Conservation (phyloP, 2,329 filamentous ascomycete species). For the Laburnicola sp. region DNA sequence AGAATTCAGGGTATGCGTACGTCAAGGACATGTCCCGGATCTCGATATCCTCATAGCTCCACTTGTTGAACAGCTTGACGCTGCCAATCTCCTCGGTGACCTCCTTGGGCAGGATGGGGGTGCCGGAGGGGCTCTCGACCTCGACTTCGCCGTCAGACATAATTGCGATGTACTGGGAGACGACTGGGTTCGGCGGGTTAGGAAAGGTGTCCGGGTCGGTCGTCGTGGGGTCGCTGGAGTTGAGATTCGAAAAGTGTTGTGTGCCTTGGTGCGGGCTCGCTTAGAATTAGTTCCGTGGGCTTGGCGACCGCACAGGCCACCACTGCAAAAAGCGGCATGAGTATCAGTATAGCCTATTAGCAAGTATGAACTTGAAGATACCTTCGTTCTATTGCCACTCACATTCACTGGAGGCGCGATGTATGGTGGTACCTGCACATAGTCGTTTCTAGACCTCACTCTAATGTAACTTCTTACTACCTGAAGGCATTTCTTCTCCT, state of each 20-base stretch:
- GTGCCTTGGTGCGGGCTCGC: constrained; percentile 10
- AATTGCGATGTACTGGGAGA: constrained; percentile 33
- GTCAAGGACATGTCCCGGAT: constrained; percentile 99
- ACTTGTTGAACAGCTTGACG: constrained; percentile 98
- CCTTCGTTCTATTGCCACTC: too few relatives aligned
- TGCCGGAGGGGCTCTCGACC: constrained; percentile 76
- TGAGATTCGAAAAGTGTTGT: constrained; percentile 18
- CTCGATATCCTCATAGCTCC: constrained; percentile 98
- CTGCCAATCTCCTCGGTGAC: constrained; percentile 85
- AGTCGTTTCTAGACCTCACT: background rate
- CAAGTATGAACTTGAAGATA: too few relatives aligned
- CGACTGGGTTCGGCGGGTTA: constrained; percentile 29
- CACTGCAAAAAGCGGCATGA: background rate
- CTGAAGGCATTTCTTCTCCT: too few relatives aligned
- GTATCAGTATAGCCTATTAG: too few relatives aligned
- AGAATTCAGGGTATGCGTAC: constrained; percentile 62
- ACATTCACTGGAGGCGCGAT: too few relatives aligned
- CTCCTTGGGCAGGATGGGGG: constrained; percentile 88
- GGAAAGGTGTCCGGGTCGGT: constrained; percentile 28
- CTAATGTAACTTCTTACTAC: too few relatives aligned
- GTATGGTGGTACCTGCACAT: too few relatives aligned
- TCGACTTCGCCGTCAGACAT: constrained; percentile 99
- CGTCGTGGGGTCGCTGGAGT: constrained; percentile 35
- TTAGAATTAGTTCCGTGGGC: constrained; percentile 10
- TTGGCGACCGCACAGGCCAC: constrained; percentile 21